A percentile compares a stretch with the other conserved stretches of the same genome.
Evolutionary conservation across 208 protist species (phyloP).

Genomic region (Wallacemonas sp.): DNA sequence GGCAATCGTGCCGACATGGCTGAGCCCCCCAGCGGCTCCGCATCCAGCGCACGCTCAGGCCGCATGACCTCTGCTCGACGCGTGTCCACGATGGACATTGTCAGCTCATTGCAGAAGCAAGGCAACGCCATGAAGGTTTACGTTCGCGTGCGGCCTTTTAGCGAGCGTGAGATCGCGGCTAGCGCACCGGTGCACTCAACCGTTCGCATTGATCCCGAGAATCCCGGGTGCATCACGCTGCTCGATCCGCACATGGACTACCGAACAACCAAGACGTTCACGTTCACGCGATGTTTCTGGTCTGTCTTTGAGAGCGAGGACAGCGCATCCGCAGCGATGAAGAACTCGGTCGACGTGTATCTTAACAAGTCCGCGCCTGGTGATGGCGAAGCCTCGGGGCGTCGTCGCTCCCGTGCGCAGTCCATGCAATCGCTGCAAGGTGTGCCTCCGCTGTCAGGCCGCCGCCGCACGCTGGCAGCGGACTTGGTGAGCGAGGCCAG

Average conservation of each 20-base stretch:
- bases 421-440: constrained; percentile 13
- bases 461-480: constrained; percentile 12
- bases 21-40: background rate
- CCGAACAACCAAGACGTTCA: constrained; percentile 59
- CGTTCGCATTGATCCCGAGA: constrained; percentile 70
- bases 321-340: background rate
- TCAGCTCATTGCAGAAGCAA: constrained; percentile 14
- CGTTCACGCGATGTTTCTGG: constrained; percentile 81
- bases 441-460: constrained; percentile 2
- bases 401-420: constrained; percentile 25
- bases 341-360: constrained; percentile 37
- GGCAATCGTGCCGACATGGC: background rate
- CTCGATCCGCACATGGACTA: constrained; percentile 68
- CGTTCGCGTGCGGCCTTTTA: constrained; percentile 54
- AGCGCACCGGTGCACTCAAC: constrained; percentile 43
- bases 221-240: constrained; percentile 64
- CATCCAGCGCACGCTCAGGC: background rate
- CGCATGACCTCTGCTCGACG: constrained; percentile 6
- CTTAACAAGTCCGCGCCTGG: constrained; percentile 36
- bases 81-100: background rate
- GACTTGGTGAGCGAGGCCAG: constrained; percentile 14
- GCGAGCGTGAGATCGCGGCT: constrained; percentile 28
- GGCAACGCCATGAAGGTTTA: constrained; percentile 55
- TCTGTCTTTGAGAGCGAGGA: constrained; percentile 57
- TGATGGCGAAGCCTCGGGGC: constrained; percentile 23